Conservation (phyloP, 495 filamentous ascomycete genomes). For the Penicillium dipodomyicola region DNA sequence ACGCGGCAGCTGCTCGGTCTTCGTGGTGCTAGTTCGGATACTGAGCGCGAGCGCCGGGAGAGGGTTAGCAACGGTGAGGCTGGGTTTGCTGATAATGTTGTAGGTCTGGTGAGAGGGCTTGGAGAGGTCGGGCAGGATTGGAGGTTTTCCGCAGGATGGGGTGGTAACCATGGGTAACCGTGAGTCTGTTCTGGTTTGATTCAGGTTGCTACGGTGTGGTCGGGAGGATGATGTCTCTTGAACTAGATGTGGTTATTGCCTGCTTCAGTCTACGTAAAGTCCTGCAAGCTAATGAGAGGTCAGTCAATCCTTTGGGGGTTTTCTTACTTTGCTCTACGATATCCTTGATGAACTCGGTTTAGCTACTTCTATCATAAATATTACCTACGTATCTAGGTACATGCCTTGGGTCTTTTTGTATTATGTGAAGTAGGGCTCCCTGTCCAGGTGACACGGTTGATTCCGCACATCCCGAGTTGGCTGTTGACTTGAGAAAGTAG, state of each 20-base stretch:
- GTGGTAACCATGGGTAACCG: constrained; percentile 15
- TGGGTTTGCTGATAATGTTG: constrained; percentile 30
- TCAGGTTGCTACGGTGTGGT: background rate
- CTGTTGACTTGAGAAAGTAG: background rate
- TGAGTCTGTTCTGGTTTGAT: background rate
- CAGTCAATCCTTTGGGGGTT: background rate
- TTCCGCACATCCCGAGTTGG: background rate
- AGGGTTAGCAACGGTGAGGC: constrained; percentile 30
- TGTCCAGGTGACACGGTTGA: background rate
- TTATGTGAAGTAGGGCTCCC: background rate
- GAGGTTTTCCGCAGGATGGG: constrained; percentile 32
- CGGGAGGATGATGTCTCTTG: background rate
- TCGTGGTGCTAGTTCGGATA: constrained; percentile 14
- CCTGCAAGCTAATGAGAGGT: background rate
- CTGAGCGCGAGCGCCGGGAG: constrained; percentile 27
- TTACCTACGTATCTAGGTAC: background rate
- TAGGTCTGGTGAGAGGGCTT: constrained; percentile 31
- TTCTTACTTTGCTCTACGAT: background rate
- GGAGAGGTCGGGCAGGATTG: constrained; percentile 28
- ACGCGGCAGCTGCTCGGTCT: constrained; percentile 20
- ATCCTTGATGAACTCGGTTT: background rate
- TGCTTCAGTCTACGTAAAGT: background rate
- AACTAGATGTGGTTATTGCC: background rate
- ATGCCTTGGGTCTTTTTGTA: background rate
- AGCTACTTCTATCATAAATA: background rate